Conservation (phyloP, 495 filamentous ascomycete species). For the Staphylotrichum longicolle region DNA sequence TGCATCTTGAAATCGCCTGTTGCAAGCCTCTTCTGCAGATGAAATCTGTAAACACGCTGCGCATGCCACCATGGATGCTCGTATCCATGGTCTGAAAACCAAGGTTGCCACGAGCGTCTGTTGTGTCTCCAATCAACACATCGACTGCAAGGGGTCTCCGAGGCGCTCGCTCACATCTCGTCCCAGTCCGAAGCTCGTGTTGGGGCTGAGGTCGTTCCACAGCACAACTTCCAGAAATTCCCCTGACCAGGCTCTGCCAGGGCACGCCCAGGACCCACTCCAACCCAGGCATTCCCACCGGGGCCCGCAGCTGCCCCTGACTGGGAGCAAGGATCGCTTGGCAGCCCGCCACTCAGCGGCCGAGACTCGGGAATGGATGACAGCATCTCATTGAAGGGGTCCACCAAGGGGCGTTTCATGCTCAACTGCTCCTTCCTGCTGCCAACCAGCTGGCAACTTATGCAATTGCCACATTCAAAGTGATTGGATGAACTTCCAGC, state of each 20-base stretch:
- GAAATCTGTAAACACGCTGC: background rate
- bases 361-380: background rate
- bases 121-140: background rate
- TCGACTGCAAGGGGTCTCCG: too few relatives aligned
- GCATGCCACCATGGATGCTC: background rate
- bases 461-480: too few relatives aligned
- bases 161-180: too few relatives aligned
- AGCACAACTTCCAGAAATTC: background rate
- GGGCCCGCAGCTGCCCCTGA: conserved; percentile 10
- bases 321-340: background rate
- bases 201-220: conserved; percentile 2
- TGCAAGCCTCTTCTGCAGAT: background rate
- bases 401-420: conserved; percentile 1
- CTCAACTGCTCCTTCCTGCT: background rate
- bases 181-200: background rate
- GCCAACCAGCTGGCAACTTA: too few relatives aligned
- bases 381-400: background rate
- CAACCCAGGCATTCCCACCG: background rate
- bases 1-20: background rate
- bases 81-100: background rate
- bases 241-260: conserved; percentile 1
- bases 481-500: too few relatives aligned
- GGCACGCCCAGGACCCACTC: background rate
- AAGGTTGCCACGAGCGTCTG: background rate
- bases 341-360: conserved; percentile 4